Conservation (phyloP, 2,329 filamentous ascomycete species). For the Eurotiales sp. region DNA sequence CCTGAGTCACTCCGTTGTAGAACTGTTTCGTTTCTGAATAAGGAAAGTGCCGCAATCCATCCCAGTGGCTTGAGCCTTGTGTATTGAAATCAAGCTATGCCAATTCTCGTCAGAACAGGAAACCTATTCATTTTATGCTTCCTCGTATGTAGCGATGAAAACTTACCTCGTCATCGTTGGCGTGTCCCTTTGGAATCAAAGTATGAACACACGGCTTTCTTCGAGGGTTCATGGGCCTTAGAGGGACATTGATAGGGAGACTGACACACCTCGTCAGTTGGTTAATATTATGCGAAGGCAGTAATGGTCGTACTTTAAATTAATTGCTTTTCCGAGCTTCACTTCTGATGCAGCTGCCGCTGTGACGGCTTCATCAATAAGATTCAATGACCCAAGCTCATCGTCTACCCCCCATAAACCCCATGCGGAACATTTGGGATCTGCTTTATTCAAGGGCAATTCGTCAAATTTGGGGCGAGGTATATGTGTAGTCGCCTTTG, state of each 20-base stretch:
- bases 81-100: conserved; percentile 15
- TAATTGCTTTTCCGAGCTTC: conserved; percentile 11
- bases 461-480: conserved; percentile 3
- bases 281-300: background rate
- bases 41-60: conserved; percentile 18
- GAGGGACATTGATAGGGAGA: conserved; percentile 15
- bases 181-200: conserved; percentile 19
- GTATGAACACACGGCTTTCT: conserved; percentile 19
- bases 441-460: conserved; percentile 3
- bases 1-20: conserved; percentile 18
- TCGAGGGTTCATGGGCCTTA: conserved; percentile 16
- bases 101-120: background rate
- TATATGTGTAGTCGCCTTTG: background rate
- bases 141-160: too few relatives aligned
- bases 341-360: conserved; percentile 8
- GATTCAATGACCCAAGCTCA: conserved; percentile 15
- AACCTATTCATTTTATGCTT: too few relatives aligned
- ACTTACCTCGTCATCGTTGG: conserved; percentile 22
- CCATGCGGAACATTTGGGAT: conserved; percentile 16
- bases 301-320: conserved; percentile 10
- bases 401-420: conserved; percentile 14
- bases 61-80: conserved; percentile 17
- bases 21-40: conserved; percentile 16
- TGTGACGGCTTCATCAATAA: conserved; percentile 12
- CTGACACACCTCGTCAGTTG: background rate